Base-by-base conservation (phyloP, 163 green algal species). In the Scenedesmus sp. region DNA sequence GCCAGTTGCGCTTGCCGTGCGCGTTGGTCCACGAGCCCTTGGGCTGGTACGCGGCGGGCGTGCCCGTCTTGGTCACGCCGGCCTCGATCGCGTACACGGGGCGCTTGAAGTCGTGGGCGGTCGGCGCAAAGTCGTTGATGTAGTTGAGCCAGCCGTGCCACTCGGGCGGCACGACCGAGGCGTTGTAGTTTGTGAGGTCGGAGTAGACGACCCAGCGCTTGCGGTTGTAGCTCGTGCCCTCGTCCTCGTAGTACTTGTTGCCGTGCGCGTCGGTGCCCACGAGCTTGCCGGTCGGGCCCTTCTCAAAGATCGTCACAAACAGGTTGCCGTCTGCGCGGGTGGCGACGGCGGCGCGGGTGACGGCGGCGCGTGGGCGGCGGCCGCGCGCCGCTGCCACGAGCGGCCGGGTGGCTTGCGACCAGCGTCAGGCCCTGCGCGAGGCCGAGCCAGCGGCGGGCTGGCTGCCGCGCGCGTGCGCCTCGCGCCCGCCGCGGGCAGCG, bases 131-230 rank as follows among this genome's bases (percentile, higher is more conserved):
- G 81, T 92, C 87, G 60, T 87, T 89, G 67, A 91, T 87, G 70
- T 83, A 85, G 73, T 88, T 84, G 36, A 91, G 31, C 87, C 87
- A 92, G 42, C 83, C 85, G 54, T 92, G 87, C 87, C 87, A 92
- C 60, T 92, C 87, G 14, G 87, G 74, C 15, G 85, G 83, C 7
- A 92, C 64, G 10, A 31, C 64, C 34, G 85, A 85, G 44, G 84
- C 34, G 80, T 85, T 89, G 87, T 90, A 89, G 50, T 54, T 60
- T 4, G 36, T 67, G 36, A 70, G 72, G 77, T 92, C 78, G 13
- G 66, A 50, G 58, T 84, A 92, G 20, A 90, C 60, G 3, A 92
- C 85, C 85, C 85, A 92, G 39, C 87, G 81, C 76, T 88, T 84
- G 31, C 86, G 86, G 69, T 31, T 81, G 54, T 88, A 88, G 22